phyloP scores from a whole-genome alignment of 495 filamentous ascomycete species.

The Penicillium steckii region DNA sequence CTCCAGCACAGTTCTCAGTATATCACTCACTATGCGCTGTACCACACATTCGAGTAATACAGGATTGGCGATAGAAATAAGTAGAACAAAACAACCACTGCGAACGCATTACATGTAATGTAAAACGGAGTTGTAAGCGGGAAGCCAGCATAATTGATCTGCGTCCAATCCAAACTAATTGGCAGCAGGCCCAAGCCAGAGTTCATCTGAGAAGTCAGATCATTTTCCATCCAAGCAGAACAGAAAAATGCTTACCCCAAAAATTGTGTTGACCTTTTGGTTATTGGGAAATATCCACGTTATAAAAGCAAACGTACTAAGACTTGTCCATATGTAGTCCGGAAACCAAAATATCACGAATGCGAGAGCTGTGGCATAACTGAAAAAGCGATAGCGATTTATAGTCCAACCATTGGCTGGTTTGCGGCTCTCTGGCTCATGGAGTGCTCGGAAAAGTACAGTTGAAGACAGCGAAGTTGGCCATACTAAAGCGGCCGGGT shows the following conservation, averaged over 20 bases:
- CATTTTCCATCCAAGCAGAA: conserved; percentile 66
- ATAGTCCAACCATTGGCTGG: conserved; percentile 54
- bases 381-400: conserved; percentile 57
- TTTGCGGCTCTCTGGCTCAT: conserved; percentile 39
- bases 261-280: conserved; percentile 59
- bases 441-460: conserved; percentile 42
- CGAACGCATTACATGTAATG: conserved; percentile 53
- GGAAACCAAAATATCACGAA: conserved; percentile 72
- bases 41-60: conserved; percentile 41
- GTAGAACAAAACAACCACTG: background rate
- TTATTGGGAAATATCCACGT: conserved; percentile 62
- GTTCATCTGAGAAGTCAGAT: conserved; percentile 67
- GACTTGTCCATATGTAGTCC: conserved; percentile 68
- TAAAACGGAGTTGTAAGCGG: conserved; percentile 50
- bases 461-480: conserved; percentile 28
- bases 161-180: conserved; percentile 68
- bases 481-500: conserved; percentile 39
- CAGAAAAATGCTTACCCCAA: conserved; percentile 63
- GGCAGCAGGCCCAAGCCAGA: conserved; percentile 78
- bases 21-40: conserved; percentile 51
- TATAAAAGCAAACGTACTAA: conserved; percentile 60
- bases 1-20: background rate
- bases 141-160: conserved; percentile 47
- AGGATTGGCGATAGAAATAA: conserved; percentile 58
- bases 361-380: conserved; percentile 39